phyloP scores from a whole-genome alignment of 257 asterid genomes.

The Fraxinus pennsylvanica region DNA sequence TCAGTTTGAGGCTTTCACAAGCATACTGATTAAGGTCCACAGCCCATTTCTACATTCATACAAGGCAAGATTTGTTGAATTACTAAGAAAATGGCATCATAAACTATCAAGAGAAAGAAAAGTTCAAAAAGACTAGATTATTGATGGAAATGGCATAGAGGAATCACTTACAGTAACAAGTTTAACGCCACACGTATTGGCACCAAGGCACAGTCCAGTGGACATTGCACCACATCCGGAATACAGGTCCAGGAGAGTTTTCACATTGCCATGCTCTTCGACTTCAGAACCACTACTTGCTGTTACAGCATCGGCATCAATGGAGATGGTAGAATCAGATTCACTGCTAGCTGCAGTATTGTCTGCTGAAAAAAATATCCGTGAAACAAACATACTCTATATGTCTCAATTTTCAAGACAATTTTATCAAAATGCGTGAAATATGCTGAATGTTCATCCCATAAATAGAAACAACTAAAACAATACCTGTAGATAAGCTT shows the following conservation, averaged over 20 bases:
- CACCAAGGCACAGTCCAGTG: constrained; percentile 83
- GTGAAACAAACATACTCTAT: not conserved
- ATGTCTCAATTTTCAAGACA: not conserved
- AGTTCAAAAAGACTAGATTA: not conserved
- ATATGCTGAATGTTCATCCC: not conserved
- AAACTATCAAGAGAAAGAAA: not conserved
- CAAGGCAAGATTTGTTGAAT: not conserved
- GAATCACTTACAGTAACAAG: constrained; percentile 62
- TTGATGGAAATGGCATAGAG: not conserved
- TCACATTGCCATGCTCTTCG: constrained; percentile 33
- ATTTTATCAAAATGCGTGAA: not conserved
- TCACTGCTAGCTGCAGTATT: constrained; percentile 37
- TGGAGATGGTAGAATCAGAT: constrained; percentile 62
- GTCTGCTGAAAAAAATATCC: constrained; percentile 37
- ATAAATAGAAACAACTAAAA: not conserved
- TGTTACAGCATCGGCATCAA: constrained; percentile 38
- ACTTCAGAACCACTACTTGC: constrained; percentile 20
- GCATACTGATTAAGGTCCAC: constrained; percentile 67
- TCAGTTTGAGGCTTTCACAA: constrained; percentile 62
- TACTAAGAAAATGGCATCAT: not conserved
- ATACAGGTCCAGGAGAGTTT: constrained; percentile 61
- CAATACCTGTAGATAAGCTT: constrained; percentile 52
- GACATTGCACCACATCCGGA: constrained; percentile 98
- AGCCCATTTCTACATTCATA: constrained; percentile 75
- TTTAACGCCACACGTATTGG: constrained; percentile 56